phyloP scores from a whole-genome alignment of 2,329 filamentous ascomycete species.

The Fusarium ambrosium region DNA sequence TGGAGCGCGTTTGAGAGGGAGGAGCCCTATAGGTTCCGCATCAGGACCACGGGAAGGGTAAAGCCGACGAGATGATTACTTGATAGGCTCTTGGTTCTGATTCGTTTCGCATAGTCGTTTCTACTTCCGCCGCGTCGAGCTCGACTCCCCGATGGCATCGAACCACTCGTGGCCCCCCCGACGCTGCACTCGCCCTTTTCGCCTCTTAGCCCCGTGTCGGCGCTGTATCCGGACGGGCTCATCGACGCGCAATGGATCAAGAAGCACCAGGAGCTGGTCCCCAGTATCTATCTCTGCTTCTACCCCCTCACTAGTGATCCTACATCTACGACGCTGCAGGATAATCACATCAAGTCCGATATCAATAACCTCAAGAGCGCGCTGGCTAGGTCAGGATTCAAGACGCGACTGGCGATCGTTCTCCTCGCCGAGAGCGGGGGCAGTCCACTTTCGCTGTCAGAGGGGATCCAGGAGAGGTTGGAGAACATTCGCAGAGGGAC shows the following conservation, averaged over 20 bases:
- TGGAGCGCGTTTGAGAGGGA: conserved; percentile 74
- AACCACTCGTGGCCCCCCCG: conserved; percentile 61
- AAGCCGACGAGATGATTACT: conserved; percentile 23
- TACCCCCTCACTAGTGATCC: conserved; percentile 81
- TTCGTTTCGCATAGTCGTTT: conserved; percentile 59
- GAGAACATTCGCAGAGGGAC: conserved; percentile 84
- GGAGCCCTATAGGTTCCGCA: conserved; percentile 72
- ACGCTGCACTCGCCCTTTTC: conserved; percentile 93
- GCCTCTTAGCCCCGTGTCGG: conserved; percentile 85
- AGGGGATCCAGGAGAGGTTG: conserved; percentile 77
- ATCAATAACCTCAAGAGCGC: conserved; percentile 82
- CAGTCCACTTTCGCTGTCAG: conserved; percentile 65
- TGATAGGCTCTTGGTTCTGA: conserved; percentile 45
- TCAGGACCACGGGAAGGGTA: conserved; percentile 86
- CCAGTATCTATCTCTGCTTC: conserved; percentile 84
- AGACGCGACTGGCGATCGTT: conserved; percentile 81
- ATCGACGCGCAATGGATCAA: conserved; percentile 85
- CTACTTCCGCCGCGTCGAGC: conserved; percentile 70
- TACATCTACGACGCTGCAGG: conserved; percentile 80
- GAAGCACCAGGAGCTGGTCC: conserved; percentile 89
- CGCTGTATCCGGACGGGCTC: conserved; percentile 90
- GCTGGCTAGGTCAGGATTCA: conserved; percentile 79
- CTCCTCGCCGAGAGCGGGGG: conserved; percentile 51
- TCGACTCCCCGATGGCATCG: conserved; percentile 64
- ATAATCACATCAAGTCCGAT: conserved; percentile 89